phyloP scores from a whole-genome alignment of 352 stramenopile species.

The Phytopythium ostracodes region DNA sequence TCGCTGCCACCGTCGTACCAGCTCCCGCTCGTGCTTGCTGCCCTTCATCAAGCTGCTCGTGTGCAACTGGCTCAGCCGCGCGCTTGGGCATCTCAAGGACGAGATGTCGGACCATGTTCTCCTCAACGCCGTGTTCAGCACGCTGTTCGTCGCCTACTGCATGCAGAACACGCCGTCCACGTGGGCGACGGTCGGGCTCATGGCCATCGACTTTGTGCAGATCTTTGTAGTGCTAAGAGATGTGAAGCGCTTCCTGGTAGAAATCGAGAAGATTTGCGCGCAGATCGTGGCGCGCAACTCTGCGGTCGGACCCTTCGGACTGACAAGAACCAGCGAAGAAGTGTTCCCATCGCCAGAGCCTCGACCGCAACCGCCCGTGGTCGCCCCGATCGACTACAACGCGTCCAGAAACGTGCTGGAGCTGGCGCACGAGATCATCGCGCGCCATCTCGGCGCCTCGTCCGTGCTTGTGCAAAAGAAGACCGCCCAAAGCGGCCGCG shows the following conservation, averaged over 20 bases:
- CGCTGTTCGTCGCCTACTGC: constrained; percentile 22
- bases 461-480: neutral
- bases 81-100: constrained; percentile 17
- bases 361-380: no score
- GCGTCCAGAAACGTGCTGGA: neutral
- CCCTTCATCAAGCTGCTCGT: constrained; percentile 22
- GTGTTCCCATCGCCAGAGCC: no score
- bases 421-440: neutral
- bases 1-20: constrained; percentile 9
- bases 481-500: no score
- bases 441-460: neutral
- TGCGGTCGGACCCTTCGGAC: no score
- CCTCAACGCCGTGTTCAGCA: constrained; percentile 23
- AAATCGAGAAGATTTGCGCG: neutral
- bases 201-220: constrained; percentile 21
- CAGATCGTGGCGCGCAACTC: no score
- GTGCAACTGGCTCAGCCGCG: constrained; percentile 15
- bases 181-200: constrained; percentile 14
- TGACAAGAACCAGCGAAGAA: no score
- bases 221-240: constrained; percentile 18
- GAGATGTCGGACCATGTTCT: constrained; percentile 19
- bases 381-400: no score
- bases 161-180: constrained; percentile 22
- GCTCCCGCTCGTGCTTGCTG: constrained; percentile 15
- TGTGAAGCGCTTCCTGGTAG: neutral